Evolutionary conservation across 1,284 basidiomycete genomes (phyloP).

Genomic region (Rhodotorula sp.): DNA sequence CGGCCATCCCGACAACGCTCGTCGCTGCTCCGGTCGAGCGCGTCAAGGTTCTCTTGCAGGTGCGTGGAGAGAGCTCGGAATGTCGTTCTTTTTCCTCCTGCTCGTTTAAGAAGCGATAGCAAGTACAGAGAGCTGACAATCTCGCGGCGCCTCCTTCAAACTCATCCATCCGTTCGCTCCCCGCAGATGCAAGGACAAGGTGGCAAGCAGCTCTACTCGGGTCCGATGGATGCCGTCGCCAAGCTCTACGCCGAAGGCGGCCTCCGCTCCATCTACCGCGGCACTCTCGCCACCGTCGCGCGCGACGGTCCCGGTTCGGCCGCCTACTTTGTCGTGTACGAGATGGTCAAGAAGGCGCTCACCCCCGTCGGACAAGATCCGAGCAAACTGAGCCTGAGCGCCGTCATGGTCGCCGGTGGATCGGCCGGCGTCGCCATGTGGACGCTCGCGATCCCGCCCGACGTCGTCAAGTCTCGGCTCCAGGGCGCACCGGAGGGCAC

Average conservation of each 20-base stretch:
- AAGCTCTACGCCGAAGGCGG: conserved; percentile 96
- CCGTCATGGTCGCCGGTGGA: conserved; percentile 89
- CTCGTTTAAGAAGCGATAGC: neutral
- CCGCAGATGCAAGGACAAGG: conserved; percentile 83
- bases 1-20: conserved; percentile 87
- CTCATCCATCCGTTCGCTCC: neutral
- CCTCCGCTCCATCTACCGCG: conserved; percentile 86
- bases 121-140: neutral
- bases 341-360: conserved; percentile 83
- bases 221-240: conserved; percentile 85
- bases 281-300: conserved; percentile 85
- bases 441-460: conserved; percentile 90
- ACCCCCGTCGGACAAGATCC: conserved; percentile 73
- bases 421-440: conserved; percentile 98
- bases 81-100: neutral
- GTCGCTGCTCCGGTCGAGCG: conserved; percentile 94
- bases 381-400: conserved; percentile 78
- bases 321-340: conserved; percentile 95
- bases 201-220: conserved; percentile 75
- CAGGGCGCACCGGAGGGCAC: conserved; percentile 97
- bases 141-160: conserved; percentile 15
- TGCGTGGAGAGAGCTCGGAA: conserved; percentile 47
- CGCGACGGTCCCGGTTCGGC: conserved; percentile 96
- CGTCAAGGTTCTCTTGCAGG: conserved; percentile 93
- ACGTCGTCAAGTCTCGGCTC: conserved; percentile 92